A percentile compares a stretch with the other conserved stretches of the same genome.
Evolutionary conservation across 352 stramenopile genomes (phyloP).

Genomic region (Pilasporangium apinafurcum): DNA sequence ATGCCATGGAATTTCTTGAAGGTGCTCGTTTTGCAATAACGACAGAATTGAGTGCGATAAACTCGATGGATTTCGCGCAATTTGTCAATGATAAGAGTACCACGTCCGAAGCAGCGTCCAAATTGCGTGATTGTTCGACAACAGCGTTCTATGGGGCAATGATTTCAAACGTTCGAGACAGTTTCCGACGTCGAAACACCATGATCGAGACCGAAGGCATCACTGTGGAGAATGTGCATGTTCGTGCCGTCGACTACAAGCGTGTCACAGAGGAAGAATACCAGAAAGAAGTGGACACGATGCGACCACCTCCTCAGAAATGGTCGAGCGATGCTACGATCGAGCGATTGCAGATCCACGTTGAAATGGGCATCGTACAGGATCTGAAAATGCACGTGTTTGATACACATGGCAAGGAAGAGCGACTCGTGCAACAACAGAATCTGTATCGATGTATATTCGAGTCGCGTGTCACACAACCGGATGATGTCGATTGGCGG

Average conservation of each 20-base stretch:
- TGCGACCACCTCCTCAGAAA: not conserved
- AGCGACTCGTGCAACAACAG: constrained; percentile 4
- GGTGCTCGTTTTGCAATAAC: not conserved
- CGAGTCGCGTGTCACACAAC: constrained; percentile 41
- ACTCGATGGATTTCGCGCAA: constrained; percentile 1
- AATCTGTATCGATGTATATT: constrained; percentile 22
- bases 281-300: not conserved
- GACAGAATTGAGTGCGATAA: not conserved
- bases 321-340: not conserved
- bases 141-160: constrained; percentile 6
- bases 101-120: constrained; percentile 2
- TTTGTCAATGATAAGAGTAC: not conserved
- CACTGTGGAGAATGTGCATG: constrained; percentile 3
- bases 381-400: constrained; percentile 4
- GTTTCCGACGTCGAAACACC: not conserved
- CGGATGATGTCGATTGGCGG: constrained; percentile 46
- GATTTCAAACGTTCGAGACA: not conserved
- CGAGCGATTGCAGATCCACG: not conserved
- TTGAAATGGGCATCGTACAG: constrained; percentile 3
- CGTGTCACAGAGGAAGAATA: constrained; percentile 1
- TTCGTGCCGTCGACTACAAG: constrained; percentile 6
- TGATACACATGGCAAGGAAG: not conserved
- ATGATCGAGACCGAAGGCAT: constrained; percentile 7
- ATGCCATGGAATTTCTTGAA: constrained; percentile 4
- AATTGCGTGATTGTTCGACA: no score